phyloP scores from a whole-genome alignment of 306 rosid species.

The Morella rubra region DNA sequence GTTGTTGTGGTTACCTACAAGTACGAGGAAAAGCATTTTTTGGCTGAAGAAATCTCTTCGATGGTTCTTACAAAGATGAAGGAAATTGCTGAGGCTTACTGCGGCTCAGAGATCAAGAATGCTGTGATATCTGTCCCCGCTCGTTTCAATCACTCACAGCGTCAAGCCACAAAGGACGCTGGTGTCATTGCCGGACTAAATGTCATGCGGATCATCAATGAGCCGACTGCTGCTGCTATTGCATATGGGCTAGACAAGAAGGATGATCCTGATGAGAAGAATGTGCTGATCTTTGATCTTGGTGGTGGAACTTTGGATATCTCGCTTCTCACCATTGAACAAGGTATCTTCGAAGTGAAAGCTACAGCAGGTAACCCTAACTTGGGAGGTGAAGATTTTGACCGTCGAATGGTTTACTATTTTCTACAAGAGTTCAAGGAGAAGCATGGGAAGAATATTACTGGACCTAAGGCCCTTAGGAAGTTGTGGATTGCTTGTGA shows the following conservation, averaged over 20 bases:
- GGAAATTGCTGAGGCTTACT: slow-evolving; percentile 39
- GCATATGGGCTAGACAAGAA: slow-evolving; percentile 47
- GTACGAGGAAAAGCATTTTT: slow-evolving; percentile 36
- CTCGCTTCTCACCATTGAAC: slow-evolving; percentile 38
- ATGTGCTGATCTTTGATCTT: slow-evolving; percentile 34
- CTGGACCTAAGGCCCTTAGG: slow-evolving; percentile 30
- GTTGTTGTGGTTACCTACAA: slow-evolving; percentile 36
- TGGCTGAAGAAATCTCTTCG: slow-evolving; percentile 40
- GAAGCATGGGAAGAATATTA: slow-evolving; percentile 38
- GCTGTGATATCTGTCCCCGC: slow-evolving; percentile 47
- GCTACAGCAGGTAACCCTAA: slow-evolving; percentile 40
- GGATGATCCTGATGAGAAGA: slow-evolving; percentile 12
- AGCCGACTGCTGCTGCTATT: slow-evolving; percentile 42
- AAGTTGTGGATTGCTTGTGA: slow-evolving; percentile 39
- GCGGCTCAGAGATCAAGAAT: slow-evolving; percentile 27
- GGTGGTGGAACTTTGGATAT: slow-evolving; percentile 25
- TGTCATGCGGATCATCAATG: slow-evolving; percentile 42
- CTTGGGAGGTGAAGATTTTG: slow-evolving; percentile 45
- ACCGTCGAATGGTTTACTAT: slow-evolving; percentile 37
- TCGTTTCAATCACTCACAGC: slow-evolving; percentile 34
- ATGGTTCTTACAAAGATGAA: slow-evolving; percentile 42
- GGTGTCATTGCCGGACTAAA: slow-evolving; percentile 37
- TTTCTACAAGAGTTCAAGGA: slow-evolving; percentile 40
- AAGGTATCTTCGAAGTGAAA: slow-evolving; percentile 38
- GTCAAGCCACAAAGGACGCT: slow-evolving; percentile 46